These are phyloP conservation scores for Alternaria metachromatica DNA, from an alignment of 2,329 filamentous ascomycete species.

Conservation along the genomic window DNA sequence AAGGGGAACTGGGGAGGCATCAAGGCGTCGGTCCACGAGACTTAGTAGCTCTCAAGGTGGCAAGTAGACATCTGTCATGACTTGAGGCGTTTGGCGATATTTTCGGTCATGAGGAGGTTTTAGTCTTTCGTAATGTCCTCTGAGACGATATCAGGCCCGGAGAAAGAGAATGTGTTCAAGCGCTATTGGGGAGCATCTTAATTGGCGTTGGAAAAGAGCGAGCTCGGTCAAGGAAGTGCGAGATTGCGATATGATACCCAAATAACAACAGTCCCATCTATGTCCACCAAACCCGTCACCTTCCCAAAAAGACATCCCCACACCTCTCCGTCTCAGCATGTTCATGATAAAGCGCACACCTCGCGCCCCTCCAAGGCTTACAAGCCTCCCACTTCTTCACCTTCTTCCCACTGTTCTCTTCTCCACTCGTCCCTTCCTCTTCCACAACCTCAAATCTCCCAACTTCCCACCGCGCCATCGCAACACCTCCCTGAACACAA, in stretches of 20 bases:
- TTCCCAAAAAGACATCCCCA: slow-evolving; percentile 40
- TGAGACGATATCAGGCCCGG: background rate
- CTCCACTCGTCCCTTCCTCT: slow-evolving; percentile 28
- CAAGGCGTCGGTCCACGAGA: slow-evolving; percentile 1
- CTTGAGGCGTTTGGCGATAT: background rate
- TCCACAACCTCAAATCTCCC: slow-evolving; percentile 19
- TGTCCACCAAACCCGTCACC: slow-evolving; percentile 14
- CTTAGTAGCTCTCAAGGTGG: background rate
- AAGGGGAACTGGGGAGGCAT: background rate
- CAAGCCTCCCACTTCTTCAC: slow-evolving; percentile 42
- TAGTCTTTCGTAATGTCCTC: background rate
- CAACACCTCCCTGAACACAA: slow-evolving; percentile 47
- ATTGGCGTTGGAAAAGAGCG: background rate
- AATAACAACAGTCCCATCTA: background rate
- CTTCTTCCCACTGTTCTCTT: slow-evolving; percentile 33
- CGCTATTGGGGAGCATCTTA: background rate
- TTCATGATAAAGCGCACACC: slow-evolving; percentile 49
- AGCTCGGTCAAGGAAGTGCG: background rate
- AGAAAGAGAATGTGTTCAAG: background rate
- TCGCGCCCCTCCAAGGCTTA: slow-evolving; percentile 47
- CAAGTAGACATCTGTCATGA: background rate
- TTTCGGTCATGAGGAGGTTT: background rate
- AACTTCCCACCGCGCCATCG: slow-evolving; percentile 41
- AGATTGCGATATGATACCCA: background rate
- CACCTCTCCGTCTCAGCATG: slow-evolving; percentile 47